Conservation (phyloP, 2,329 filamentous ascomycete genomes). For the Hymenoscyphus fraxineus region DNA sequence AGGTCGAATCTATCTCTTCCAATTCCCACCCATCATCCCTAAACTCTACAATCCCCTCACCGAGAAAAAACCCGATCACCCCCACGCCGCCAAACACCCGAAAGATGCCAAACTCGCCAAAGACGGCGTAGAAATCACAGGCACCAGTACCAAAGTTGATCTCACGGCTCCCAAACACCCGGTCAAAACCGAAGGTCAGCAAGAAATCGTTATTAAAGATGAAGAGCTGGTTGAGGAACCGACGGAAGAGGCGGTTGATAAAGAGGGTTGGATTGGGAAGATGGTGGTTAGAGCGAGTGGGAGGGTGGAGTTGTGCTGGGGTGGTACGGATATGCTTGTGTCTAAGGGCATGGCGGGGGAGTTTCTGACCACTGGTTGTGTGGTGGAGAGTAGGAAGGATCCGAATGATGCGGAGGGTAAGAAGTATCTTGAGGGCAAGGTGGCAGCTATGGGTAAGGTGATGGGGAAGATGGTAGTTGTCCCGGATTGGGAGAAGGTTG, state of each 20-base stretch:
- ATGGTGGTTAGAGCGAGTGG: slow-evolving; percentile 59
- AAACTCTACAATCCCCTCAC: slow-evolving; percentile 40
- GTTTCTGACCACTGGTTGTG: slow-evolving; percentile 56
- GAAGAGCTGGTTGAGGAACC: slow-evolving; percentile 20
- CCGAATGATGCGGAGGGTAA: slow-evolving; percentile 9
- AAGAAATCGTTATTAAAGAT: slow-evolving; percentile 20
- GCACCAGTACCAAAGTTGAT: slow-evolving; percentile 36
- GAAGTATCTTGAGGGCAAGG: slow-evolving; percentile 41
- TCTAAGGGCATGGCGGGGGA: slow-evolving; percentile 49
- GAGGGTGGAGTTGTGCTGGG: slow-evolving; percentile 60
- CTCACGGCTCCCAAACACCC: slow-evolving; percentile 34
- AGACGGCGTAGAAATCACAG: slow-evolving; percentile 34
- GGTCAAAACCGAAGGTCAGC: slow-evolving; percentile 14
- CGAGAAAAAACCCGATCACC: slow-evolving; percentile 19
- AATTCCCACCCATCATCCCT: slow-evolving; percentile 60
- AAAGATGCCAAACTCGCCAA: slow-evolving; percentile 36
- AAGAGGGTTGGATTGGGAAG: slow-evolving; percentile 58
- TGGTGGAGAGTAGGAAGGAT: slow-evolving; percentile 45
- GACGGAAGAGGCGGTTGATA: slow-evolving; percentile 30
- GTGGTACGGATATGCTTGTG: slow-evolving; percentile 53
- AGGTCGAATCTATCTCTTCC: slow-evolving; percentile 60
- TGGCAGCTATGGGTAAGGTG: slow-evolving; percentile 60
- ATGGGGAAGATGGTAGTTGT: slow-evolving; percentile 59
- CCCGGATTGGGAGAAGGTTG: slow-evolving; percentile 52
- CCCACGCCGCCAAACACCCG: slow-evolving; percentile 8